phyloP scores from a whole-genome alignment of 768 basidiomycete genomes.

The Suillus alpinus region DNA sequence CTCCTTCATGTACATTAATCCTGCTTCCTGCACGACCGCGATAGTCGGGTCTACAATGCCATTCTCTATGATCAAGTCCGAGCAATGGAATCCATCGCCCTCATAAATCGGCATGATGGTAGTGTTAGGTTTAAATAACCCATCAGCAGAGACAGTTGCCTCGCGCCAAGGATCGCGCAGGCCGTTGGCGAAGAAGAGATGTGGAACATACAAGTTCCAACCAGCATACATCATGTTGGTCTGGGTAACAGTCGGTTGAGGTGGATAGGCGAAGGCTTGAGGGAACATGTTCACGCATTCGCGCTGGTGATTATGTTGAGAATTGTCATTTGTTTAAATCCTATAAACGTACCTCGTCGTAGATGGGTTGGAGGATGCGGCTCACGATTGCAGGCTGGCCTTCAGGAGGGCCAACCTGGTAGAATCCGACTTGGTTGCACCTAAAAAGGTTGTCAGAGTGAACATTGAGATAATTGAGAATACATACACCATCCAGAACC shows the following conservation, averaged over 20 bases:
- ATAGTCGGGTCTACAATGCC: constrained; percentile 50
- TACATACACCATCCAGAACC: constrained; percentile 67
- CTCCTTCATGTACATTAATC: constrained; percentile 48
- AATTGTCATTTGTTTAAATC: neutral
- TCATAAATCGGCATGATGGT: constrained; percentile 53
- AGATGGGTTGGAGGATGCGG: constrained; percentile 30
- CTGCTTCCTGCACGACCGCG: constrained; percentile 50
- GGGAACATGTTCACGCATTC: constrained; percentile 72
- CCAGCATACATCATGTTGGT: constrained; percentile 56
- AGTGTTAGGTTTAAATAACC: constrained; percentile 44
- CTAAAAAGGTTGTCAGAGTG: constrained; percentile 27
- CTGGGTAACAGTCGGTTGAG: constrained; percentile 37
- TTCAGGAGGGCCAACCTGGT: constrained; percentile 36
- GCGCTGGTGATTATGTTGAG: constrained; percentile 38
- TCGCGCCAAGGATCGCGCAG: constrained; percentile 69
- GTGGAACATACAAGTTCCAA: constrained; percentile 56
- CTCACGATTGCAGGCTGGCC: constrained; percentile 34
- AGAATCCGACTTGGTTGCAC: constrained; percentile 68
- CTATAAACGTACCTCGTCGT: constrained; percentile 20
- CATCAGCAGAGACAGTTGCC: constrained; percentile 62
- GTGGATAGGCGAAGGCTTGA: constrained; percentile 48
- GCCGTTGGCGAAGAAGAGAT: constrained; percentile 70
- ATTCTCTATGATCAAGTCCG: constrained; percentile 47
- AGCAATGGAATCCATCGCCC: constrained; percentile 66
- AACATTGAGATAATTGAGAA: neutral